A percentile compares a stretch with the other conserved stretches of the same genome.
These are phyloP conservation scores for Lenwebbia sp. DNA, from an alignment of 345 rosid genomes.

Conservation along the genomic window DNA sequence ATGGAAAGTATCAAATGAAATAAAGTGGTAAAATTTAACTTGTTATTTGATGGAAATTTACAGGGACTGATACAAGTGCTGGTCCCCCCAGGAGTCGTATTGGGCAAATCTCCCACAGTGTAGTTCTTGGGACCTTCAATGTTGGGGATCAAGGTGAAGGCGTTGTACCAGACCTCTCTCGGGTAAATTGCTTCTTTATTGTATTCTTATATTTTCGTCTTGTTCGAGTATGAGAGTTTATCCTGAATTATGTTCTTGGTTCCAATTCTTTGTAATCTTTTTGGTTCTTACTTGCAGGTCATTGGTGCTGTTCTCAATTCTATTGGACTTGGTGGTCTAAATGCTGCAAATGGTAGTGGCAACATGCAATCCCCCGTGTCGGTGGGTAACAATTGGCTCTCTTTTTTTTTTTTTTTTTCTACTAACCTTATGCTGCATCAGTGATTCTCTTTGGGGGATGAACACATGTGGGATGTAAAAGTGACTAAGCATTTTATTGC, in stretches of 20 bases:
- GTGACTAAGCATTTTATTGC: not conserved
- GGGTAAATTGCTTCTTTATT: slow-evolving; percentile 21
- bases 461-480: not conserved
- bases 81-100: slow-evolving; percentile 44
- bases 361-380: slow-evolving; percentile 34
- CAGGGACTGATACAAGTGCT: slow-evolving; percentile 49
- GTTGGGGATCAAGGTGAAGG: slow-evolving; percentile 81
- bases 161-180: slow-evolving; percentile 45
- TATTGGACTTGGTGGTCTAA: slow-evolving; percentile 60
- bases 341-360: slow-evolving; percentile 19
- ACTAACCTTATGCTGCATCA: not conserved
- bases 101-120: slow-evolving; percentile 75
- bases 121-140: slow-evolving; percentile 74
- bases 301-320: slow-evolving; percentile 85
- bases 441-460: not conserved
- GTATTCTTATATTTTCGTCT: not conserved
- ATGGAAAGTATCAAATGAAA: not conserved
- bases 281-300: slow-evolving; percentile 34
- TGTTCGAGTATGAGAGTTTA: not conserved
- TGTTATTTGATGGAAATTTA: slow-evolving; percentile 1
- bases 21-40: not conserved
- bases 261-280: not conserved
- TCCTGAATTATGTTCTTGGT: not conserved
- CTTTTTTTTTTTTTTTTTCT: not conserved
- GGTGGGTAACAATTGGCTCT: slow-evolving; percentile 22